A percentile compares a stretch with the other conserved stretches of the same genome.
phyloP scores from a whole-genome alignment of 2,329 filamentous ascomycete species.

The Lasiodiplodia sp. region DNA sequence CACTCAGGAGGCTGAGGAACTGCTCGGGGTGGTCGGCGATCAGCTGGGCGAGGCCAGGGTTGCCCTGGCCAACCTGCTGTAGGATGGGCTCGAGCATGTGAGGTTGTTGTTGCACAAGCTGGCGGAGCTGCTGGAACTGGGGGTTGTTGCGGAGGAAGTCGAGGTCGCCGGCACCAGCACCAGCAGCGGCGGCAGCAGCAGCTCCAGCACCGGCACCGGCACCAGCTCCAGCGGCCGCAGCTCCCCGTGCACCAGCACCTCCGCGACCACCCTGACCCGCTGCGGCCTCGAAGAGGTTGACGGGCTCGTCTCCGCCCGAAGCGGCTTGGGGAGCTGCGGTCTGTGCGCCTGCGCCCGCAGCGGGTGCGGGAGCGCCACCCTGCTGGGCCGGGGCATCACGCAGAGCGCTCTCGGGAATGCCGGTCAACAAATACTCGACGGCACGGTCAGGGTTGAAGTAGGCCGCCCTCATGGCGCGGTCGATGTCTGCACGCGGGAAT shows the following conservation, averaged over 20 bases:
- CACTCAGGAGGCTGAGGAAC: conserved; percentile 87
- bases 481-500: conserved; percentile 86
- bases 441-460: conserved; percentile 97
- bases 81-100: conserved; percentile 98
- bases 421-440: conserved; percentile 92
- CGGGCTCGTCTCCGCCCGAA: conserved; percentile 62
- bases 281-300: conserved; percentile 93
- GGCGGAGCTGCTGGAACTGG: conserved; percentile 96
- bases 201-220: conserved; percentile 56
- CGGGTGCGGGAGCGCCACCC: conserved; percentile 48
- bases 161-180: conserved; percentile 72
- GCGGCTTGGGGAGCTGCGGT: conserved; percentile 38
- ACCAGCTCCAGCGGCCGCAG: conserved; percentile 58
- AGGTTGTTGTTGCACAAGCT: conserved; percentile 96
- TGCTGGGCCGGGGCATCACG: conserved; percentile 51
- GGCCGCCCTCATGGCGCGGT: conserved; percentile 92
- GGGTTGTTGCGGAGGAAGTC: conserved; percentile 95
- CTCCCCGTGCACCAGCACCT: conserved; percentile 54
- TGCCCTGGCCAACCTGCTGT: conserved; percentile 92
- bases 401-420: conserved; percentile 85
- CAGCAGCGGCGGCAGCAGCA: conserved; percentile 54
- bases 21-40: conserved; percentile 93
- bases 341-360: conserved; percentile 51
- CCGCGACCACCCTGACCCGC: conserved; percentile 65
- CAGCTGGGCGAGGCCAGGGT: conserved; percentile 90